A percentile compares a stretch with the other conserved stretches of the same genome.
Evolutionary conservation across 1,284 basidiomycete genomes (phyloP).

Genomic region (Sparassis latifolia): DNA sequence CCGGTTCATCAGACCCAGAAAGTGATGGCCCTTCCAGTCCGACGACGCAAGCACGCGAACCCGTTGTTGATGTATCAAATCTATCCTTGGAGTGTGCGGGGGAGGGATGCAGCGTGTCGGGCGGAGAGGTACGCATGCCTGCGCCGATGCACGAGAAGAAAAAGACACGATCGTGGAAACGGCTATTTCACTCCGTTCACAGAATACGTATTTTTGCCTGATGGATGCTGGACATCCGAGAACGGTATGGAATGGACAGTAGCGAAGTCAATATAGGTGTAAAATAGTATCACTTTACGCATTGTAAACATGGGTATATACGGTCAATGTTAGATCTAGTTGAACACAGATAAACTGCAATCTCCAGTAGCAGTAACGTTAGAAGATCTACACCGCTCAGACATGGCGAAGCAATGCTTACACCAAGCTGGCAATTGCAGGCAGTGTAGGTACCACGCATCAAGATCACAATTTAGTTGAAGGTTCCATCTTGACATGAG

Average conservation of each 20-base stretch:
- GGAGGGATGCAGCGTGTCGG: conserved; percentile 4
- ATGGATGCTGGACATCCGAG: conserved; percentile 1
- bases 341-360: too few relatives aligned
- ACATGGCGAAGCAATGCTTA: too few relatives aligned
- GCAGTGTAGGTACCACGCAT: neutral
- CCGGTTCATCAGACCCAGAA: neutral
- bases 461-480: neutral
- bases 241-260: too few relatives aligned
- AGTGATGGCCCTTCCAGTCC: conserved; percentile 18
- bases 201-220: conserved; percentile 8
- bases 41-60: conserved; percentile 8
- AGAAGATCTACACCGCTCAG: too few relatives aligned
- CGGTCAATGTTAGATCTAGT: too few relatives aligned
- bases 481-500: conserved; percentile 31
- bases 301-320: too few relatives aligned
- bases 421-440: too few relatives aligned
- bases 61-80: conserved; percentile 6
- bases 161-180: conserved; percentile 6
- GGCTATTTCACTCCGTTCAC: conserved; percentile 11
- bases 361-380: too few relatives aligned
- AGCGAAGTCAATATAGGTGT: too few relatives aligned
- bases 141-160: conserved; percentile 10
- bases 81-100: conserved; percentile 7
- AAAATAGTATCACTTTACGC: too few relatives aligned
- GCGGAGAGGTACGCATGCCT: conserved; percentile 2